Evolutionary conservation across 2,329 filamentous ascomycete species (phyloP).

Genomic region (Biscogniauxia marginata): DNA sequence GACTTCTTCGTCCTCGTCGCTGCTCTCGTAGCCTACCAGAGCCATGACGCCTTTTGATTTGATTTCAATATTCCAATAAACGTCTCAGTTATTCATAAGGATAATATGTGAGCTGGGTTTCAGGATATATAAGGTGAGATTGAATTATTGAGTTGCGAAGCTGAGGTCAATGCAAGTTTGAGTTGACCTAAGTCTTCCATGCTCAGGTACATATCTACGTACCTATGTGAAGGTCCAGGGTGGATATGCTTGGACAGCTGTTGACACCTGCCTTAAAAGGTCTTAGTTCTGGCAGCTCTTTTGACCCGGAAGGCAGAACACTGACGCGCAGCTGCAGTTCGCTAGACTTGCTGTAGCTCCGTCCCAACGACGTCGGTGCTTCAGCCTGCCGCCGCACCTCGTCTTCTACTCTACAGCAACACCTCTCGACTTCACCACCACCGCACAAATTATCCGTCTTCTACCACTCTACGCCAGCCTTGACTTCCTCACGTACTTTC

Average conservation of each 20-base stretch:
- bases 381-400: constrained; percentile 16
- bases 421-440: constrained; percentile 14
- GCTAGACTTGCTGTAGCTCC: background rate
- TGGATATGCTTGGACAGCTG: background rate
- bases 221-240: background rate
- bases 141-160: no score
- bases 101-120: no score
- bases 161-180: background rate
- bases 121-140: no score
- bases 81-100: no score
- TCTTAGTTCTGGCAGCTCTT: background rate
- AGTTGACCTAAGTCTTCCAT: no score
- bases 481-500: constrained; percentile 3
- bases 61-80: no score
- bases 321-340: constrained; percentile 2
- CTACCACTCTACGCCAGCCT: constrained; percentile 5
- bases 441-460: constrained; percentile 2
- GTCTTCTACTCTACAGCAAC: constrained; percentile 17
- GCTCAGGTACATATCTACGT: no score
- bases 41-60: constrained; percentile 15
- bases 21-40: constrained; percentile 34
- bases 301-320: background rate
- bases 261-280: background rate
- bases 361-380: background rate
- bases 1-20: constrained; percentile 33